These are phyloP conservation scores for Cordyceps cateniannulata DNA, from an alignment of 2,329 filamentous ascomycete species.

Conservation along the genomic window DNA sequence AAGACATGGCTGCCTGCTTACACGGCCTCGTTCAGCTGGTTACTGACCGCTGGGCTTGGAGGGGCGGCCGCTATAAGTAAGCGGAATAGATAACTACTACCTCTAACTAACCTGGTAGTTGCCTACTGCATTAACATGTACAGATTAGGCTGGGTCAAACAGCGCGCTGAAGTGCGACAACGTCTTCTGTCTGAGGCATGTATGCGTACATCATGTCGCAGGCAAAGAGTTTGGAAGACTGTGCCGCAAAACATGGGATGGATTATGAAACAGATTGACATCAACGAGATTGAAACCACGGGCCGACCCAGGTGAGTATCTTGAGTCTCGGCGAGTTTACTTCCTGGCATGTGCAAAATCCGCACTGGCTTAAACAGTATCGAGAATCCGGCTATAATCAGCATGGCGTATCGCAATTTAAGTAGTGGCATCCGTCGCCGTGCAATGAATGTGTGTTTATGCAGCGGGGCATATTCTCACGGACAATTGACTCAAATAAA, in stretches of 20 bases:
- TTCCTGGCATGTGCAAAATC: too few relatives aligned
- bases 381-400: too few relatives aligned
- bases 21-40: background rate
- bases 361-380: too few relatives aligned
- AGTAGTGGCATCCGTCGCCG: too few relatives aligned
- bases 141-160: background rate
- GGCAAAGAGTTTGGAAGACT: background rate
- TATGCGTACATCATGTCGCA: background rate
- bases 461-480: too few relatives aligned
- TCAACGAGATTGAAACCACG: background rate
- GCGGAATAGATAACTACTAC: background rate
- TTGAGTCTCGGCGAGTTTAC: too few relatives aligned
- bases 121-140: too few relatives aligned
- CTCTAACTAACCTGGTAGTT: too few relatives aligned
- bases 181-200: background rate
- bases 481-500: background rate
- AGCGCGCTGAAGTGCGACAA: background rate
- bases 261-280: background rate
- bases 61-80: background rate
- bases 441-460: too few relatives aligned
- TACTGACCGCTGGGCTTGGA: background rate
- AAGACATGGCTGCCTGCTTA: background rate
- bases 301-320: background rate
- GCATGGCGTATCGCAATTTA: too few relatives aligned
- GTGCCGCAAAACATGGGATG: background rate